Evolutionary conservation across 2,329 filamentous ascomycete genomes (phyloP).

Genomic region (Metarhizium robertsii): DNA sequence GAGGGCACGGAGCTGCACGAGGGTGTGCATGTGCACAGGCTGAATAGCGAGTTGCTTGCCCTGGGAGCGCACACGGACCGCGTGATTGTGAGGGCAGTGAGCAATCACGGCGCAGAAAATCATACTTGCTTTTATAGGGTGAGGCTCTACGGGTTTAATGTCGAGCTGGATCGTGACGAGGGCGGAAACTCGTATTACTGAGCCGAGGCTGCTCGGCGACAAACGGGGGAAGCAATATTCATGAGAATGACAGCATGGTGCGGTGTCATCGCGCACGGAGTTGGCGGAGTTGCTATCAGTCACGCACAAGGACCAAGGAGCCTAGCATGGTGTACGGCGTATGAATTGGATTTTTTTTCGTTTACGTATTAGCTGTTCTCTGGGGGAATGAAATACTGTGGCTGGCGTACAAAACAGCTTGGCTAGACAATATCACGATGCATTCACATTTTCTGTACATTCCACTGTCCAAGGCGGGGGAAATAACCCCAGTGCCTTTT

Average conservation of each 20-base stretch:
- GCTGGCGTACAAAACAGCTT: background rate
- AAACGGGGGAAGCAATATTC: too few relatives aligned
- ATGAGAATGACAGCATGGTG: background rate
- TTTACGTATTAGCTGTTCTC: background rate
- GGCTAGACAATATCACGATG: background rate
- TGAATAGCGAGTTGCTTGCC: conserved; percentile 39
- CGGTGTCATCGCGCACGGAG: background rate
- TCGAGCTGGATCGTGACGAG: conserved; percentile 14
- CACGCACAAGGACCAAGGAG: background rate
- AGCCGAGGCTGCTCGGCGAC: background rate
- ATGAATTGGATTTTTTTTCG: background rate
- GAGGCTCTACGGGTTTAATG: conserved; percentile 40
- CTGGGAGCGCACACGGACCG: conserved; percentile 40
- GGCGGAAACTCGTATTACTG: conserved; percentile 2
- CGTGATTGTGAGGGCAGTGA: conserved; percentile 44
- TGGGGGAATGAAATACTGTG: background rate
- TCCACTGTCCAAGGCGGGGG: background rate
- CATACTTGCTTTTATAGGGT: conserved; percentile 60
- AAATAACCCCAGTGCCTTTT: background rate
- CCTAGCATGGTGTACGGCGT: background rate
- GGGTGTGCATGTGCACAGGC: conserved; percentile 41
- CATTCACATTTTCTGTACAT: background rate
- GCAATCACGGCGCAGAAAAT: conserved; percentile 47
- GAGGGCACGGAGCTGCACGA: conserved; percentile 32
- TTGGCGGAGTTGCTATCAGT: background rate